Evolutionary conservation across 169 alveolate species (phyloP), one percentile per base, ranked within the genome.

Genomic region (Plasmodium cynomolgi): DNA sequence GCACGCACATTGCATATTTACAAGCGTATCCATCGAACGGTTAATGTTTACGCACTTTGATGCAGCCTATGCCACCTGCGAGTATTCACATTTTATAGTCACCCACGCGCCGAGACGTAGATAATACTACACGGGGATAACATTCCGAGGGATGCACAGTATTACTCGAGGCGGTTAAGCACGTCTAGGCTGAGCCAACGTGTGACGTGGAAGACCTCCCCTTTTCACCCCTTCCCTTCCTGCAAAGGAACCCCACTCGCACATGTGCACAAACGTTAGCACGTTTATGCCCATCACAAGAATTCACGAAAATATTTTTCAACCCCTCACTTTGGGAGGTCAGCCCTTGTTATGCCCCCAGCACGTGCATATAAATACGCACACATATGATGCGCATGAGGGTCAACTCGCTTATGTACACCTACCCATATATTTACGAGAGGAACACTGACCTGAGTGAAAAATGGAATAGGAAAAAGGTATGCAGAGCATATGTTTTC

Each of bases 401-500:
- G 8, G 77, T 3, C 77, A 26, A 23, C 37, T 50, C 23, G 26
- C 62, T 13, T 15, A 50, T 50, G 26, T 50, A 50, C 62, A 3
- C 62, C 62, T 15, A 50, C 26, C 62, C 26, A 50, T 50, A 50
- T 50, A 50, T 50, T 8, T 50, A 50, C 62, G 62, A 50, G 62
- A 50, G 62, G 62, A 50, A 50, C 7, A 50, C 23, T 50, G 62
- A 17, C 23, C 23, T 15, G 37, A n/a, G 77, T 29, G 77, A 68
- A 68, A 68, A 68, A 68, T 68, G 77, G 77, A 68, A 68, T 13
- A 68, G 77, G 13, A 68, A 68, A 68, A 68, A 68, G 37, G n/a
- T 68, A 68, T 68, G 37, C 77, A 68, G 77, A 68, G 77, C 77
- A 68, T 8, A 68, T 68, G 6, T 68, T 68, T 26, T 68, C 39